These are phyloP conservation scores for Tetrahymena malaccensis DNA, from an alignment of 73 alveolate species.

Conservation along the genomic window DNA sequence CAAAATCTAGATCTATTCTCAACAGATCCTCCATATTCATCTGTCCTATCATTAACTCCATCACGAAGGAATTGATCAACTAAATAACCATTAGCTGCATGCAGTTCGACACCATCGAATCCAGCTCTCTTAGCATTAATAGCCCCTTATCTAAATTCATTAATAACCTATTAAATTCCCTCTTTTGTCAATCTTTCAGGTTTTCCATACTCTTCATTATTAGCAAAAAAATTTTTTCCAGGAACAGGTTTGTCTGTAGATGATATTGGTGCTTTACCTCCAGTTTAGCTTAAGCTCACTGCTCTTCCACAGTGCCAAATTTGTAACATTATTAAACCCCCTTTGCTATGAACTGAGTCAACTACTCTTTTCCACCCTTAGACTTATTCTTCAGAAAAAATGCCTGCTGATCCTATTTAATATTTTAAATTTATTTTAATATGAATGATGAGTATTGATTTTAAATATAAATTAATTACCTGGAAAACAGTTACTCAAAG, in stretches of 20 bases:
- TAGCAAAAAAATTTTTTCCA: slow-evolving; percentile 5
- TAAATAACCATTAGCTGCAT: slow-evolving; percentile 56
- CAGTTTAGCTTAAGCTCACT: background rate
- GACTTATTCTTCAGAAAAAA: slow-evolving; percentile 24
- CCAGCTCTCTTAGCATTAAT: slow-evolving; percentile 68
- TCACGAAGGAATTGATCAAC: slow-evolving; percentile 50
- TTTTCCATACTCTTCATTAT: slow-evolving; percentile 4
- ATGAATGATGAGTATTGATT: no score
- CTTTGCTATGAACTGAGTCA: slow-evolving; percentile 26
- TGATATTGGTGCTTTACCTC: slow-evolving; percentile 14
- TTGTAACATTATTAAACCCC: slow-evolving; percentile 20
- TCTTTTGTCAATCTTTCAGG: slow-evolving; percentile 30
- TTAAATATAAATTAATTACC: background rate
- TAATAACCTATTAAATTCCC: slow-evolving; percentile 35
- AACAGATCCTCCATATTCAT: slow-evolving; percentile 75
- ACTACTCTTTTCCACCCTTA: slow-evolving; percentile 35
- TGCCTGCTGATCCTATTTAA: slow-evolving; percentile 42
- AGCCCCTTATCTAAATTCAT: slow-evolving; percentile 56
- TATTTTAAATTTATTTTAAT: background rate
- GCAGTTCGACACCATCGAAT: slow-evolving; percentile 69
- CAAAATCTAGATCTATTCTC: slow-evolving; percentile 58
- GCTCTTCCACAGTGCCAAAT: slow-evolving; percentile 47
- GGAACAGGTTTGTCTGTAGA: slow-evolving; percentile 29
- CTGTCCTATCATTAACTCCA: slow-evolving; percentile 56
- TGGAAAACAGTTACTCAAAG: slow-evolving; percentile 25